Evolutionary conservation across 163 green algal species (phyloP).

Genomic region (Scenedesmus sp.): DNA sequence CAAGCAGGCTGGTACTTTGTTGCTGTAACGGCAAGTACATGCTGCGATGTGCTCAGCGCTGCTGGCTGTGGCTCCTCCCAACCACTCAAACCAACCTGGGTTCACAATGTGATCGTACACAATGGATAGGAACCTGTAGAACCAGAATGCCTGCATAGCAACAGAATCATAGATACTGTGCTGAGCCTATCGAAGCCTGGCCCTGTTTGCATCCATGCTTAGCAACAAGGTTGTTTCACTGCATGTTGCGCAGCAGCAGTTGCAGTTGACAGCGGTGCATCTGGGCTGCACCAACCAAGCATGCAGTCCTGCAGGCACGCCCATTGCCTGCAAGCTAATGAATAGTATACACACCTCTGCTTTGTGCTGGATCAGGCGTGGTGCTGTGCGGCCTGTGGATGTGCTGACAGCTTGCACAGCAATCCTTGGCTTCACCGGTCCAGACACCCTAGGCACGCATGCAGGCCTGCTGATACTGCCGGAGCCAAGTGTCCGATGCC

Average conservation of each 20-base stretch:
- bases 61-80: not conserved
- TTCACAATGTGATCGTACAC: slow-evolving; percentile 81
- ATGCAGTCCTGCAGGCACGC: not conserved
- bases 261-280: not conserved
- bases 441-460: slow-evolving; percentile 10
- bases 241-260: not conserved
- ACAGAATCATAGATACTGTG: not conserved
- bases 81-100: slow-evolving; percentile 44
- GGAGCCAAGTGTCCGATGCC: not conserved
- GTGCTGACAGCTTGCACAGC: slow-evolving; percentile 26
- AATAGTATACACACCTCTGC: slow-evolving; percentile 26
- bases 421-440: not conserved
- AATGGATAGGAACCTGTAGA: slow-evolving; percentile 93
- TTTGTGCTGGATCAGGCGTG: slow-evolving; percentile 95
- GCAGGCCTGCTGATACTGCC: not conserved
- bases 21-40: not conserved
- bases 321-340: not conserved
- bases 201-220: not conserved
- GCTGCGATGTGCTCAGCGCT: not conserved
- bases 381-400: slow-evolving; percentile 34
- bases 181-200: not conserved
- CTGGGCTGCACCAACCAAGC: not conserved
- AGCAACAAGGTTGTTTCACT: not conserved
- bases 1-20: no score
- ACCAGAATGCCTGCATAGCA: slow-evolving; percentile 61